Base-by-base conservation (phyloP, 1,284 basidiomycete species). In the Earliella scabrosa region DNA sequence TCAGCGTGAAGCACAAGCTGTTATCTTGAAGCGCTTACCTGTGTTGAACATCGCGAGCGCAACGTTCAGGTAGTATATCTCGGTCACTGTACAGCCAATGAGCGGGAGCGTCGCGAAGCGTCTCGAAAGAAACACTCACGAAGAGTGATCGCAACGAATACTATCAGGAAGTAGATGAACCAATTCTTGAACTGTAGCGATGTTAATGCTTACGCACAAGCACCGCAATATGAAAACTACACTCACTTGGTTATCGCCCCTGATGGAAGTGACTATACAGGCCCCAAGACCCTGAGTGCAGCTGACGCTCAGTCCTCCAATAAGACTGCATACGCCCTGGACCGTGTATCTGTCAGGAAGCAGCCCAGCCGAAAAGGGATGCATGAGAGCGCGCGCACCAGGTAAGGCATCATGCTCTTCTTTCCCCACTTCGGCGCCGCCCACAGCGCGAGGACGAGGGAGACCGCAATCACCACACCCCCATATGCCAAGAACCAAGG, bases 11-110 rank as follows among this genome's bases (percentile, higher is more conserved):
- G 23, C 9, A 6, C 20, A 14, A 18, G 13, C 5, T 9, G 9
- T 9, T 18, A 9, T 2, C 24, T 4, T n/a, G 2, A 50, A 9
- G 24, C 2, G 63, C 73, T 31, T 31, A 75, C 73, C 81, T 0
- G 82, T 79, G 66, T 88, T 88, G 76, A 85, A 88, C 21, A 88
- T 74, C 59, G 86, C 87, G 14, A 90, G 75, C 2, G 86, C 87
- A 59, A 88, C 83, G 71, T 88, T 89, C 46, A 88, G 77, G 66
- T 84, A 88, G 70, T 85, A 85, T 64, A 88, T 83, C 68, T 87
- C 82, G 23, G 77, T 76, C 2, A 83, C 72, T 64, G 51, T 16
- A 16, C n/a, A 21, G 11, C 43, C 7, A 40, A 21, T 20, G 39
- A 9, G 10, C 51, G 16, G 50, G 35, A 14, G 20, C 3, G 4